A percentile compares a stretch with the other conserved stretches of the same genome.
Evolutionary conservation across 805 yeast species (phyloP).

Genomic region (Nakazawaea ishiwadae): DNA sequence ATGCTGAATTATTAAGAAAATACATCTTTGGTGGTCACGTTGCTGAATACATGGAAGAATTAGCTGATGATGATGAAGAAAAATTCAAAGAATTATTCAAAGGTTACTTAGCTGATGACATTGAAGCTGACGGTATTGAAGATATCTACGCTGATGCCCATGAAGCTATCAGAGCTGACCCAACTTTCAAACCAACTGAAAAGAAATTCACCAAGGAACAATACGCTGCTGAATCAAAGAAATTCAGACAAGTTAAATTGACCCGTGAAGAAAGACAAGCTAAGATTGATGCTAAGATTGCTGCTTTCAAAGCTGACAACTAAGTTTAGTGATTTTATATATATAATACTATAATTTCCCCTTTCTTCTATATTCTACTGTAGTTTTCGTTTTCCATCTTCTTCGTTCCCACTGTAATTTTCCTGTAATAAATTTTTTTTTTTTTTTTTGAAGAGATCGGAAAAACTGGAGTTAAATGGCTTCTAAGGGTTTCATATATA

Average conservation of each 20-base stretch:
- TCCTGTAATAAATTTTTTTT: neutral
- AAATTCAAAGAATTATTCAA: conserved; percentile 95
- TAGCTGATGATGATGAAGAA: conserved; percentile 99
- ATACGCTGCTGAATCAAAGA: conserved; percentile 95
- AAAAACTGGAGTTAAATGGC: too few species aligned
- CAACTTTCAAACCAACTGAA: conserved; percentile 82
- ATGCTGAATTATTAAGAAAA: conserved; percentile 94
- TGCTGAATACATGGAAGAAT: conserved; percentile 99
- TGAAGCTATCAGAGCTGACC: conserved; percentile 94
- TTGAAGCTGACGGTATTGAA: conserved; percentile 95
- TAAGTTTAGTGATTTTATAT: too few species aligned
- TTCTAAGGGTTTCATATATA: too few species aligned
- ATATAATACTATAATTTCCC: too few species aligned
- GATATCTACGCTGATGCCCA: conserved; percentile 94
- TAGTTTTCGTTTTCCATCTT: neutral
- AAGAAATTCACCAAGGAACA: conserved; percentile 95
- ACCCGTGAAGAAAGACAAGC: conserved; percentile 89
- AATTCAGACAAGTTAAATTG: conserved; percentile 84
- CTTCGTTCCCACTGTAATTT: neutral
- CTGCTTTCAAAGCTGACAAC: conserved; percentile 68
- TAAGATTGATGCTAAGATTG: conserved; percentile 88
- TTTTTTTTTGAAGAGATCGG: too few species aligned
- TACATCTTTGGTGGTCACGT: conserved; percentile 99
- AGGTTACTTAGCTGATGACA: conserved; percentile 93
- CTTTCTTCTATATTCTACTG: neutral